phyloP scores from a whole-genome alignment of 2,329 filamentous ascomycete species.

The Diplodia corticola region DNA sequence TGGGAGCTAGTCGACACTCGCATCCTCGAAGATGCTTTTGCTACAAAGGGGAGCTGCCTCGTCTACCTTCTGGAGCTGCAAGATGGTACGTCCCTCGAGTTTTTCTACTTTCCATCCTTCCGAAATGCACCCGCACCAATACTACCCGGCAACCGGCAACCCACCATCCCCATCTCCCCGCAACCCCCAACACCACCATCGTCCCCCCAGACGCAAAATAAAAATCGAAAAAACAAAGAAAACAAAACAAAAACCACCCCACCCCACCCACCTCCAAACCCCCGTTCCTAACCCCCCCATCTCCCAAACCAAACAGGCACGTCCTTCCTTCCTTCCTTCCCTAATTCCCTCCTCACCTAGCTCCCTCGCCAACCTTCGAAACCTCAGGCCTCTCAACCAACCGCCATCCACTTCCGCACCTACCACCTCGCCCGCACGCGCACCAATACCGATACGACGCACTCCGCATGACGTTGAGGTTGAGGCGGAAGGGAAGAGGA shows the following conservation, averaged over 20 bases:
- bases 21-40: slow-evolving; percentile 41
- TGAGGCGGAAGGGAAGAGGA: background rate
- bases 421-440: slow-evolving; percentile 27
- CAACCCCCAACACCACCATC: too few relatives aligned
- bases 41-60: slow-evolving; percentile 30
- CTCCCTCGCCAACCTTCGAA: slow-evolving; percentile 35
- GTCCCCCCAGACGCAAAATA: too few relatives aligned
- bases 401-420: slow-evolving; percentile 35
- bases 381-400: slow-evolving; percentile 33
- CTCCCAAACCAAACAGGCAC: background rate
- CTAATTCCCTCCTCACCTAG: slow-evolving; percentile 28
- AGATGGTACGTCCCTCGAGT: background rate
- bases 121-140: background rate
- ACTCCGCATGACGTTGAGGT: background rate
- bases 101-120: background rate
- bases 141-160: background rate
- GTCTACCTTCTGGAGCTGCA: slow-evolving; percentile 40
- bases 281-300: background rate
- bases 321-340: background rate
- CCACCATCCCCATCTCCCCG: too few relatives aligned
- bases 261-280: too few relatives aligned
- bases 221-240: too few relatives aligned
- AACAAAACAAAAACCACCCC: too few relatives aligned
- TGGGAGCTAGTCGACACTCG: slow-evolving; percentile 39
- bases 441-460: slow-evolving; percentile 1